Evolutionary conservation across 768 basidiomycete genomes (phyloP).

Genomic region (Mycena amicta): DNA sequence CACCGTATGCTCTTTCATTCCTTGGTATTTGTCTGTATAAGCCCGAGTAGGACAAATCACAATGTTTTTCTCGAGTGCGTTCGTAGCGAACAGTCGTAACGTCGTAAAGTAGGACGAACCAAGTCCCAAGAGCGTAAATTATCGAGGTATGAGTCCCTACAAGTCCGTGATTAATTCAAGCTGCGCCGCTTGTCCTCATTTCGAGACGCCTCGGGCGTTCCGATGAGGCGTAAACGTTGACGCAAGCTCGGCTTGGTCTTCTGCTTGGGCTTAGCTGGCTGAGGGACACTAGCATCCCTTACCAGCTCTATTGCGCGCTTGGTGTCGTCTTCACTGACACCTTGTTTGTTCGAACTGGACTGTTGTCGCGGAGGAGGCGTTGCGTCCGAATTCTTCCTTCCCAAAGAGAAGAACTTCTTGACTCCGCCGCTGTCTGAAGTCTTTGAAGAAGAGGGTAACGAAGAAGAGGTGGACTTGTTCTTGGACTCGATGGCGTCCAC

Average conservation of each 20-base stretch:
- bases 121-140: not conserved
- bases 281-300: constrained; percentile 14
- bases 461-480: constrained; percentile 33
- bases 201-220: constrained; percentile 41
- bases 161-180: constrained; percentile 29
- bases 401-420: constrained; percentile 42
- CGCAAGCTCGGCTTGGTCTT: constrained; percentile 34
- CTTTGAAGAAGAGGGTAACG: constrained; percentile 21
- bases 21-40: not conserved
- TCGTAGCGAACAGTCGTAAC: not conserved
- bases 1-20: constrained; percentile 9
- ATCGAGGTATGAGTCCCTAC: not conserved
- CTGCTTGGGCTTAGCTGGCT: constrained; percentile 11
- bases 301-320: constrained; percentile 24
- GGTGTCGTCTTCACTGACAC: constrained; percentile 21
- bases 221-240: constrained; percentile 35
- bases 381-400: constrained; percentile 34
- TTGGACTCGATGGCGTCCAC: constrained; percentile 60
- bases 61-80: not conserved
- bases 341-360: not conserved
- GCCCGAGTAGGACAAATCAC: not conserved
- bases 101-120: not conserved
- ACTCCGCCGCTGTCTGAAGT: constrained; percentile 27
- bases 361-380: constrained; percentile 1
- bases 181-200: constrained; percentile 40